Conservation (phyloP, 441 rosid species). For the Populus hybrid region DNA sequence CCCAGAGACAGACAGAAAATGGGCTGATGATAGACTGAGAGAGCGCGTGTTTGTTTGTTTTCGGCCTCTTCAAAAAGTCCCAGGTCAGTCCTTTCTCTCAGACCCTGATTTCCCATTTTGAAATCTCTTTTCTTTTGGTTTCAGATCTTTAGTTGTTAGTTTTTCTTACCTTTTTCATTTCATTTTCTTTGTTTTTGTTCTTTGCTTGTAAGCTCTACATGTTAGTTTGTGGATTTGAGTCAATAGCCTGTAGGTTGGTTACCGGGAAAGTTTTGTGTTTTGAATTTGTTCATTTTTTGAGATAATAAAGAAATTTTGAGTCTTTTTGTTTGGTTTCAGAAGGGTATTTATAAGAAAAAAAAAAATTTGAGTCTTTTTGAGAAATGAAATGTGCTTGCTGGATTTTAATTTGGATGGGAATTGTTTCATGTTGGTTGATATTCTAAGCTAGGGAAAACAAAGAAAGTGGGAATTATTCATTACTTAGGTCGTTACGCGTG, state of each 20-base stretch:
- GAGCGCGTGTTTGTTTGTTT: neutral
- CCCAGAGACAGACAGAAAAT: neutral
- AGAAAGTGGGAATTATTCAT: neutral
- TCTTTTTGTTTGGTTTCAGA: neutral
- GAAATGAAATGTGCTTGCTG: neutral
- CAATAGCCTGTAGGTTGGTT: neutral
- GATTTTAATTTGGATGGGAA: neutral
- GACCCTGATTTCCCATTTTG: constrained; percentile 1
- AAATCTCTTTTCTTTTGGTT: neutral
- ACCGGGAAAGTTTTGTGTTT: constrained; percentile 6
- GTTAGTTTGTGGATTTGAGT: neutral
- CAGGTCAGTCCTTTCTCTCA: constrained; percentile 29
- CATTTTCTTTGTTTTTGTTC: neutral
- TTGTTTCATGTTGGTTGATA: neutral
- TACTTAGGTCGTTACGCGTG: neutral
- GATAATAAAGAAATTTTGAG: constrained; percentile 4
- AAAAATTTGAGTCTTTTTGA: neutral
- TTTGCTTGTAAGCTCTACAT: constrained; percentile 16
- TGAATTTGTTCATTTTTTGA: constrained; percentile 6
- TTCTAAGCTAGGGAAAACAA: neutral
- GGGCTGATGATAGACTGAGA: constrained; percentile 10
- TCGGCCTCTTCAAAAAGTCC: constrained; percentile 21
- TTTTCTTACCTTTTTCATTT: neutral
- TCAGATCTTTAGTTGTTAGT: neutral
- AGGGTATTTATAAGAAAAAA: neutral